Percentiles rank a stretch among this genome's conserved stretches.
Conservation (phyloP, 2,329 filamentous ascomycete species). For the Dothidotthia symphoricarpi region DNA sequence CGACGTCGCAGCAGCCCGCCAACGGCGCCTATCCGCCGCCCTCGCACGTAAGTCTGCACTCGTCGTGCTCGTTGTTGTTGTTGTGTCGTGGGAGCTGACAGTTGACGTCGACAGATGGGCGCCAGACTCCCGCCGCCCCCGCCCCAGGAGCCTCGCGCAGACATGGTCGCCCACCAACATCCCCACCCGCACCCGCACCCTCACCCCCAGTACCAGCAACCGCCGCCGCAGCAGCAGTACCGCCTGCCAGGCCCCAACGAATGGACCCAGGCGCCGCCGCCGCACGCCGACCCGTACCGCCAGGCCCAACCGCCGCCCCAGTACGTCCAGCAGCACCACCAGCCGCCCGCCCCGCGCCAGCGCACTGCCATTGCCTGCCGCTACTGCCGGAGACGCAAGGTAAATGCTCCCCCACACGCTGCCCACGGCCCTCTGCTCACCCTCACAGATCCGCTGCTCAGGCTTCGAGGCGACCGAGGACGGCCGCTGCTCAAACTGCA, state of each 20-base stretch:
- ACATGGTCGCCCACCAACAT: conserved; percentile 49
- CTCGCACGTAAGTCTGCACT: conserved; percentile 39
- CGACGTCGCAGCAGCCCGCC: conserved; percentile 35
- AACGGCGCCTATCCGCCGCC: conserved; percentile 40
- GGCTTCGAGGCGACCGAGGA: conserved; percentile 71
- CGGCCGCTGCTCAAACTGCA: conserved; percentile 70
- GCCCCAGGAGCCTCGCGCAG: conserved; percentile 41
- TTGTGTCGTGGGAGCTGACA: conserved; percentile 23
- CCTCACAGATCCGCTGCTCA: conserved; percentile 68
- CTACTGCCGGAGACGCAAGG: conserved; percentile 61
- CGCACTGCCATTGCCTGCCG: conserved; percentile 61
- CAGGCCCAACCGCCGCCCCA: conserved; percentile 44
- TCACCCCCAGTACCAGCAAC: conserved; percentile 45
- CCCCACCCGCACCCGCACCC: conserved; percentile 42
- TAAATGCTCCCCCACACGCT: conserved; percentile 25
- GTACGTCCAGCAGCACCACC: conserved; percentile 39
- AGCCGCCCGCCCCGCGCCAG: conserved; percentile 56
- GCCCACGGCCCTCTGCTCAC: conserved; percentile 12
- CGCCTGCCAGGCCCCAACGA: conserved; percentile 48
- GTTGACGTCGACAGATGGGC: conserved; percentile 30
- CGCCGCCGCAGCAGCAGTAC: conserved; percentile 47
- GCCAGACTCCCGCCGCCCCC: conserved; percentile 35
- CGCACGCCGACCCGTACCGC: conserved; percentile 39
- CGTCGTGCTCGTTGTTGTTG: no score
- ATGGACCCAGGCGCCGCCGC: conserved; percentile 45